A percentile compares a stretch with the other conserved stretches of the same genome.
Conservation (phyloP, 306 rosid species). For the Cucumis sativus region DNA sequence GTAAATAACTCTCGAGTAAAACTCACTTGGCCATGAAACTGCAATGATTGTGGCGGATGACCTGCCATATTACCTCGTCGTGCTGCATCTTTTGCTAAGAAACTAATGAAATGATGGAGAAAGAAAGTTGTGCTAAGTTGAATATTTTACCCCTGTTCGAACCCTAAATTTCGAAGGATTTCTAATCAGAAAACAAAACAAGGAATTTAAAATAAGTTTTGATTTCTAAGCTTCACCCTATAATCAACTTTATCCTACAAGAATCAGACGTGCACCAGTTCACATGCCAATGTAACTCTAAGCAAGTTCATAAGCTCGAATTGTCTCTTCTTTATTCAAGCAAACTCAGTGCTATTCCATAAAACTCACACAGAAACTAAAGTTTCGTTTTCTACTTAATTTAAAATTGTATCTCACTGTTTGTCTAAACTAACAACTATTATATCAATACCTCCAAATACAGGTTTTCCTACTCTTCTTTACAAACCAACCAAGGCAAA, state of each 20-base stretch:
- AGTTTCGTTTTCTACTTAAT: no score
- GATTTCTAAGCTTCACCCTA: no score
- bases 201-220: no score
- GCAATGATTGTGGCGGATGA: constrained; percentile 39
- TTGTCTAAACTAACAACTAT: background rate
- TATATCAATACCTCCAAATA: background rate
- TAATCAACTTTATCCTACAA: background rate
- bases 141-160: background rate
- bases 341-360: background rate
- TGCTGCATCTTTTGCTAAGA: constrained; percentile 21
- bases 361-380: no score
- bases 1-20: background rate
- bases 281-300: background rate
- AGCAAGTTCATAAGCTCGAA: background rate
- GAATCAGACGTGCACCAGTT: no score
- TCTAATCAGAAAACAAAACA: background rate
- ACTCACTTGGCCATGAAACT: constrained; percentile 42
- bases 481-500: background rate
- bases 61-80: constrained; percentile 37
- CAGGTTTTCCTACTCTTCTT: background rate
- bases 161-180: background rate
- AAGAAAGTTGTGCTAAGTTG: background rate
- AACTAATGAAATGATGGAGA: background rate
- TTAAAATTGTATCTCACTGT: no score
- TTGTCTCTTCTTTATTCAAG: background rate